Base-by-base conservation (phyloP, 1,284 basidiomycete species). In the Kalmanozyma brasiliensis region DNA sequence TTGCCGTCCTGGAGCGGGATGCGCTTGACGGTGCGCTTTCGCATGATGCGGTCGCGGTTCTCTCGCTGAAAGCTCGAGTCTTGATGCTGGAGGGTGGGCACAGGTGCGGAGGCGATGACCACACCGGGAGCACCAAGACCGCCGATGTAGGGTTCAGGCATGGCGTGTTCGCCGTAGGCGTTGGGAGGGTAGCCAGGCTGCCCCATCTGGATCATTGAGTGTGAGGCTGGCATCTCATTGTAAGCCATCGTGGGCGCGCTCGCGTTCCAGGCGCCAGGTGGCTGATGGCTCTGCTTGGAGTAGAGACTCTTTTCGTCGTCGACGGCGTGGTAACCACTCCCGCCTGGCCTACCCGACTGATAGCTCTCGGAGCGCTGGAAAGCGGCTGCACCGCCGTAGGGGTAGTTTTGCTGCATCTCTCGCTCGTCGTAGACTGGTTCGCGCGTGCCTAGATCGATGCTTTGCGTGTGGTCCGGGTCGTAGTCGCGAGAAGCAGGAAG, bases 11-110 rank as follows among this genome's bases (percentile, higher is more conserved):
- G 77, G 13, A 83, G 61, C 19, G 66, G 62, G 30, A 83, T 72
- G 37, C 80, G 70, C 55, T 79, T 79, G 60, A 90, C 68, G 19
- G 78, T 80, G 10, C 76, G 77, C 56, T 76, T 65, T 23, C 79
- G 77, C 66, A 69, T 64, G 57, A 69, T 69, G 46, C 61, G 61
- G 2, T 69, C 66, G 52, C 66, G 66, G 20, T 69, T 57, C 41
- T 63, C 60, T 23, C 56, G 60, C 23, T 43, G 35, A 10, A 51
- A 52, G 48, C 37, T 60, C 33, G 60, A 59, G 24, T 64, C 37
- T 16, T 55, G 48, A 33, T 58, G 48, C 38, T 64, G 60, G 30
- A 52, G 35, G 35, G 13, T 41, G 44, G 44, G 56, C 57, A 57
- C 56, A 29, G 66, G 66, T 14, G 66, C 52, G 8, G 66, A 29